Percentiles rank a stretch among this genome's conserved stretches.
Conservation (phyloP, 2,329 filamentous ascomycete genomes). For the Laburnicola sp. region DNA sequence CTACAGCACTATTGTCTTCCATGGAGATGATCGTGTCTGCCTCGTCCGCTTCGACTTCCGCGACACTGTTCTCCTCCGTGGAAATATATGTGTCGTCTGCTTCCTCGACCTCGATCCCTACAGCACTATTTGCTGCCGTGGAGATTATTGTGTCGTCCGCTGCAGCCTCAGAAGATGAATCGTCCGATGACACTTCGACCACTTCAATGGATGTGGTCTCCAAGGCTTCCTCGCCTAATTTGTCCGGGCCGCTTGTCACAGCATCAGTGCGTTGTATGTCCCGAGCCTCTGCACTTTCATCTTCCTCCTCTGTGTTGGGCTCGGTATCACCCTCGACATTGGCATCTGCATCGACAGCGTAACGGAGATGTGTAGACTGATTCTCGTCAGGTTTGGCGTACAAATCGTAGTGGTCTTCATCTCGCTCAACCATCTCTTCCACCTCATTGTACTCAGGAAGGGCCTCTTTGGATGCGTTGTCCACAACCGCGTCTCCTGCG, state of each 20-base stretch:
- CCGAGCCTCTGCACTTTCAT: constrained; percentile 16
- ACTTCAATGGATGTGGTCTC: neutral
- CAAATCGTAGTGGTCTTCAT: constrained; percentile 27
- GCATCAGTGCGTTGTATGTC: neutral
- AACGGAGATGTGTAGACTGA: constrained; percentile 67
- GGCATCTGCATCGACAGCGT: constrained; percentile 56
- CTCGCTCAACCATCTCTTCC: constrained; percentile 16
- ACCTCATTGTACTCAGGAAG: neutral
- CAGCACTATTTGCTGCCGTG: neutral
- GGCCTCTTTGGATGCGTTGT: neutral
- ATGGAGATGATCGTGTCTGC: too few species aligned
- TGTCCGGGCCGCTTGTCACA: neutral
- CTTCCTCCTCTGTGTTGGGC: constrained; percentile 29
- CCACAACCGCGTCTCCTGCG: neutral
- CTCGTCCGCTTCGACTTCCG: too few species aligned
- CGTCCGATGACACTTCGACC: neutral
- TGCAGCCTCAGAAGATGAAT: neutral
- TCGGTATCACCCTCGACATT: constrained; percentile 36
- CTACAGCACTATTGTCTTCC: neutral
- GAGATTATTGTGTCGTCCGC: neutral
- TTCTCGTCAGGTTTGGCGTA: constrained; percentile 29
- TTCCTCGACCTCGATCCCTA: neutral
- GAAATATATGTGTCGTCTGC: too few species aligned
- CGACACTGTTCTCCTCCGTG: too few species aligned
- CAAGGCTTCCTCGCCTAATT: neutral